phyloP scores from a whole-genome alignment of 2,329 filamentous ascomycete genomes.

The Colletotrichum sidae region DNA sequence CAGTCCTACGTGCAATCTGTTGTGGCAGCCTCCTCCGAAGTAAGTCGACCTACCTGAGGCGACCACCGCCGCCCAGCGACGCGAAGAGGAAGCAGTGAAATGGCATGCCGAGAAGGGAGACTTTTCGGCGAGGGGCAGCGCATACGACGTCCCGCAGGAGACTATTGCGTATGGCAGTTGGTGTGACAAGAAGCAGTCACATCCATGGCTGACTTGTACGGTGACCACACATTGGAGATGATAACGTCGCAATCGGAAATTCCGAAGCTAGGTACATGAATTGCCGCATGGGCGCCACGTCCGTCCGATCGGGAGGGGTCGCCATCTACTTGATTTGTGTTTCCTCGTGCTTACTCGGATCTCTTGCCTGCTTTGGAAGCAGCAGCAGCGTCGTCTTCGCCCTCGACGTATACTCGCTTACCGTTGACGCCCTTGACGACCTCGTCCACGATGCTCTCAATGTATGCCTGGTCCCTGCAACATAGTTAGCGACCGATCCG shows the following conservation, averaged over 20 bases:
- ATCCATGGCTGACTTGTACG: slow-evolving; percentile 10
- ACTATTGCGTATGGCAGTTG: neutral
- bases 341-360: slow-evolving; percentile 1
- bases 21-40: too few relatives aligned
- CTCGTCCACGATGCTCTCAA: slow-evolving; percentile 83
- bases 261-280: slow-evolving; percentile 10
- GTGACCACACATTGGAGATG: slow-evolving; percentile 17
- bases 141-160: neutral
- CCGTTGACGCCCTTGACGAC: slow-evolving; percentile 83
- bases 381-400: slow-evolving; percentile 67
- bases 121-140: neutral
- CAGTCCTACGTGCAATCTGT: slow-evolving; percentile 16
- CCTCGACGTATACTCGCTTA: slow-evolving; percentile 75
- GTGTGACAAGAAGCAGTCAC: slow-evolving; percentile 3
- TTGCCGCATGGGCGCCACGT: slow-evolving; percentile 11
- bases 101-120: slow-evolving; percentile 3
- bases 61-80: too few relatives aligned
- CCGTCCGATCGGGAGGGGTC: slow-evolving; percentile 14
- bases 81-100: too few relatives aligned
- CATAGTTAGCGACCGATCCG: slow-evolving; percentile 15
- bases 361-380: slow-evolving; percentile 12
- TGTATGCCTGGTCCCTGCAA: slow-evolving; percentile 75
- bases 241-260: slow-evolving; percentile 13
- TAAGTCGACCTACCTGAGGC: too few relatives aligned
- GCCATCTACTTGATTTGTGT: slow-evolving; percentile 22